phyloP scores from a whole-genome alignment of 768 basidiomycete species.

The Cystofilobasidium ferigula region DNA sequence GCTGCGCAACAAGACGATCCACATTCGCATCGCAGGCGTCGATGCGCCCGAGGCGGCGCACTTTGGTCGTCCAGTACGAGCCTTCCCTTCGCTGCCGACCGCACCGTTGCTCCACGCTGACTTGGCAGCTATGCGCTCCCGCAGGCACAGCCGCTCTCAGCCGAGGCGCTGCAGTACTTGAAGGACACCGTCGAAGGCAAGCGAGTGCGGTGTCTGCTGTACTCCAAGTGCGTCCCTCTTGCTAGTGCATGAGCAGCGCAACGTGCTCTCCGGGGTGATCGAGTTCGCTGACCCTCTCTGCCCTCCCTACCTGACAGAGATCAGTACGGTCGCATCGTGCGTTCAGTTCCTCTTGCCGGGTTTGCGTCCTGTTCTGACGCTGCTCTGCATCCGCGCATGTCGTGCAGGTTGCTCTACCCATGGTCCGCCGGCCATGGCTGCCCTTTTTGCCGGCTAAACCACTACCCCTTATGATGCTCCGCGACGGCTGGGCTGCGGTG shows the following conservation, averaged over 20 bases:
- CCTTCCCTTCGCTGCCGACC: too few relatives aligned
- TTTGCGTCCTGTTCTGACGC: neutral
- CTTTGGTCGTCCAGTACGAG: conserved; percentile 13
- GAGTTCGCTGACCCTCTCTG: too few relatives aligned
- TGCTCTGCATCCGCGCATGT: neutral
- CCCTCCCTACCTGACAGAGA: too few relatives aligned
- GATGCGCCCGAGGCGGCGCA: conserved; percentile 24
- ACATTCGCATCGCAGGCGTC: conserved; percentile 21
- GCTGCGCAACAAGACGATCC: conserved; percentile 13
- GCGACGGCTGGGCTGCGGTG: conserved; percentile 9
- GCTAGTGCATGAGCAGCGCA: neutral
- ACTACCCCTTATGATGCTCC: conserved; percentile 15
- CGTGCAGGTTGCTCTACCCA: conserved; percentile 6
- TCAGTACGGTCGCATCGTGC: conserved; percentile 12
- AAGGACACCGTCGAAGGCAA: conserved; percentile 1
- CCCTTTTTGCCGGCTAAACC: conserved; percentile 9
- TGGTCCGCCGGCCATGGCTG: conserved; percentile 5
- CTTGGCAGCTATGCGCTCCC: too few relatives aligned
- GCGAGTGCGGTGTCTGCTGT: conserved; percentile 4
- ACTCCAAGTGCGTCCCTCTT: neutral
- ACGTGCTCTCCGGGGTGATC: too few relatives aligned
- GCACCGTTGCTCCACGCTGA: too few relatives aligned
- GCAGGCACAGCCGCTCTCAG: conserved; percentile 19
- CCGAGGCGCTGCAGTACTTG: conserved; percentile 10
- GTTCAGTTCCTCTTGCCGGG: neutral